A percentile compares a stretch with the other conserved stretches of the same genome.
phyloP scores from a whole-genome alignment of 257 asterid species.

The Solanum habrochaites region DNA sequence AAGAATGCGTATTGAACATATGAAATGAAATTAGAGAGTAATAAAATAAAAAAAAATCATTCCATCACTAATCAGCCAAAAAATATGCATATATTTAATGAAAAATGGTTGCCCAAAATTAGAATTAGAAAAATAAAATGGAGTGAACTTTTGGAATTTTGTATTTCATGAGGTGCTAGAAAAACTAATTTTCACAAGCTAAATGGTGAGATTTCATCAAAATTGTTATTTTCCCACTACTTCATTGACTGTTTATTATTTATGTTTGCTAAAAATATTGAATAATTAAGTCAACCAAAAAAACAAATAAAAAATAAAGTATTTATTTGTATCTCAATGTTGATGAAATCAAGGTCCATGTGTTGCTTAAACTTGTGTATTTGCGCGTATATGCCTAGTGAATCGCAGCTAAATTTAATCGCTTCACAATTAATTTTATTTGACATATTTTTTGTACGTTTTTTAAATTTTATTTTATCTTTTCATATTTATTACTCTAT shows the following conservation, averaged over 20 bases:
- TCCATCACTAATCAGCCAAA: background rate
- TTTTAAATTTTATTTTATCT: background rate
- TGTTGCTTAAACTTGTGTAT: background rate
- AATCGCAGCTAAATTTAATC: background rate
- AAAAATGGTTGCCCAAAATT: background rate
- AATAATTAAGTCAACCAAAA: background rate
- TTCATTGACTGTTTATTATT: background rate
- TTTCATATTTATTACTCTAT: no score
- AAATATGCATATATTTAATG: background rate
- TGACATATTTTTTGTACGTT: background rate
- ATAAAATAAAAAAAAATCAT: background rate
- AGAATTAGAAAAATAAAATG: background rate
- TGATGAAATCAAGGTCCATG: background rate
- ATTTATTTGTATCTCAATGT: background rate
- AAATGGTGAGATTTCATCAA: background rate
- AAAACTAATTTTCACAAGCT: background rate
- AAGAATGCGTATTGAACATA: background rate
- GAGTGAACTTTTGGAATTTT: background rate
- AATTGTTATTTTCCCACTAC: background rate
- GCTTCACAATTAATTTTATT: background rate
- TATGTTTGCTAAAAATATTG: background rate
- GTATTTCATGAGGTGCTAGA: background rate
- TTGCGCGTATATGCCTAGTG: background rate
- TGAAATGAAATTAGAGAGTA: background rate
- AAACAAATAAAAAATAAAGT: background rate